Evolutionary conservation across 305 asterid genomes (phyloP).

Genomic region (Plantago coronopus): DNA sequence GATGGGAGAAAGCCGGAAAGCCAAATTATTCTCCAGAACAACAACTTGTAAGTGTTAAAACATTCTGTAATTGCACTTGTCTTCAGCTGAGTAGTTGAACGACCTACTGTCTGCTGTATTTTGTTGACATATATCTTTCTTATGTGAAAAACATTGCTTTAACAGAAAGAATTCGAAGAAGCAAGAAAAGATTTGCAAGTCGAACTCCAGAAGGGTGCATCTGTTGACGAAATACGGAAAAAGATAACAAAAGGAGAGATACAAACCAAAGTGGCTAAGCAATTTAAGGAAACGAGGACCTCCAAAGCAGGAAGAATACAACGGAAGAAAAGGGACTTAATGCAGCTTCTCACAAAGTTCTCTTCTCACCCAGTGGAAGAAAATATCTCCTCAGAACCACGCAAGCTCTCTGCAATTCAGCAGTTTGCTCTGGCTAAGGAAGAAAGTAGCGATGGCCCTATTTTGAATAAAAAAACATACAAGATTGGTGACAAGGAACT

Average conservation of each 20-base stretch:
- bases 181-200: constrained; percentile 76
- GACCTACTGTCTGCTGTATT: constrained; percentile 9
- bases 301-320: constrained; percentile 54
- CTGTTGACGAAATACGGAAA: constrained; percentile 57
- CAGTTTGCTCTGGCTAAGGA: constrained; percentile 52
- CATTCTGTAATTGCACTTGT: constrained; percentile 17
- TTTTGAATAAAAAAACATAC: constrained; percentile 49
- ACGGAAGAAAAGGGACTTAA: constrained; percentile 80
- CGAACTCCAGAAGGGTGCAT: constrained; percentile 68
- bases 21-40: constrained; percentile 74
- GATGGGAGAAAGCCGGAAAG: constrained; percentile 95
- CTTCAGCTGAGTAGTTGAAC: constrained; percentile 2
- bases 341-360: constrained; percentile 57
- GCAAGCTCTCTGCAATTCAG: constrained; percentile 52
- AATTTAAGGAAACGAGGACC: constrained; percentile 31
- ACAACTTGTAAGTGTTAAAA: constrained; percentile 57
- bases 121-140: constrained; percentile 4
- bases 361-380: constrained; percentile 39
- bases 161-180: constrained; percentile 87
- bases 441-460: constrained; percentile 52
- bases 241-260: constrained; percentile 63
- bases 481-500: constrained; percentile 70
- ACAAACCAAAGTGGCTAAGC: constrained; percentile 60
- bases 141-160: constrained; percentile 19
- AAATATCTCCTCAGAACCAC: constrained; percentile 41